Conservation (phyloP, 108 stramenopile genomes). For the Aurantiochytrium sp. region DNA sequence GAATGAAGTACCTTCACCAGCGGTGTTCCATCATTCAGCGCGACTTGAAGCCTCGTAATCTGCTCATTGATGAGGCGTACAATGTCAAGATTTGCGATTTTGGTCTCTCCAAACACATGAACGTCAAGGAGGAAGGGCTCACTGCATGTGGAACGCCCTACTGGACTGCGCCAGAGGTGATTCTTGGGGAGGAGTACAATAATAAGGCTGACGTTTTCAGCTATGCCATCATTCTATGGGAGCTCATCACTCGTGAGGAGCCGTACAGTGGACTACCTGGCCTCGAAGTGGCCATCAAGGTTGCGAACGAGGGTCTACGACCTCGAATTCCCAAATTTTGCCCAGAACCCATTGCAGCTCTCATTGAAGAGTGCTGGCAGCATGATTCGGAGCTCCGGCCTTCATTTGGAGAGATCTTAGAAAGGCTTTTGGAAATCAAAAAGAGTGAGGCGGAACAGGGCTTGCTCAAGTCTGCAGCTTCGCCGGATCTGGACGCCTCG, state of each 20-base stretch:
- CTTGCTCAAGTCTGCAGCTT: neutral
- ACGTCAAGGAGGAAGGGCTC: neutral
- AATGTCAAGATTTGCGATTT: conserved; percentile 26
- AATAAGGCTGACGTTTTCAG: conserved; percentile 23
- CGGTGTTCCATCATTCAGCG: conserved; percentile 16
- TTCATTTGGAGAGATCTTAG: neutral
- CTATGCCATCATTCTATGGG: conserved; percentile 20
- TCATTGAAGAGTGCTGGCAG: conserved; percentile 24
- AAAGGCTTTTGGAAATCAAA: neutral
- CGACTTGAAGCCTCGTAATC: conserved; percentile 18
- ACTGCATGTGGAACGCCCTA: conserved; percentile 14
- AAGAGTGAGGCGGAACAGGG: neutral
- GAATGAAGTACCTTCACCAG: conserved; percentile 24
- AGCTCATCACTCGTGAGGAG: neutral
- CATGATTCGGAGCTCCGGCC: conserved; percentile 4
- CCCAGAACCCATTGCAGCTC: neutral
- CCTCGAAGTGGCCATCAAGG: neutral
- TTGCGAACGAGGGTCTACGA: conserved; percentile 1
- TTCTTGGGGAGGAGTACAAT: neutral
- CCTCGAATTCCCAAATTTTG: neutral
- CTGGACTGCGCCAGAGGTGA: conserved; percentile 27
- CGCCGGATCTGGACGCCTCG: too few species aligned
- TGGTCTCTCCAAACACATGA: neutral
- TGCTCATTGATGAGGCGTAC: neutral
- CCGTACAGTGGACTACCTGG: neutral